Base-by-base conservation (phyloP, 331 rosid genomes). In the Pyracantha coccinea region DNA sequence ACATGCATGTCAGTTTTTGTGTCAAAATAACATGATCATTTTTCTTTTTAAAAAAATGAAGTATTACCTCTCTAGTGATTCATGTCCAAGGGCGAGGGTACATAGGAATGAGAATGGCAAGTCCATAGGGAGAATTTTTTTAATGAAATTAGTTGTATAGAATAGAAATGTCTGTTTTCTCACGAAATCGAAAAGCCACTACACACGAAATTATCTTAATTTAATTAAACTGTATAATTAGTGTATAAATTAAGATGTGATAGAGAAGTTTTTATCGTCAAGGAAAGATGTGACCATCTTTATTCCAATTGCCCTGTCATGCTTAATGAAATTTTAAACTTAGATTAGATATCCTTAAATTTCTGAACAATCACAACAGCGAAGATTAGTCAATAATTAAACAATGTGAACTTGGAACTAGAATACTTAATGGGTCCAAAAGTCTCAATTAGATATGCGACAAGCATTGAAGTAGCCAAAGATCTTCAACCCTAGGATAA, bases 401-500 rank as follows among this genome's bases (percentile, higher is more conserved):
- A 23, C 17, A 59, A 59, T 13, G 20, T 12, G 45, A 69, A 68
- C 58, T 24, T 24, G 65, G 20, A 27, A 16, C 72, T 50, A 17
- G 19, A 52, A 19, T 58, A 27, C 61, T n/a, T 20, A 23, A 64
- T 28, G 54, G 61, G 59, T 72, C 74, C 68, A 79, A 73, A 73
- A 58, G 14, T 31, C 44, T 58, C 45, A 79, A 55, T 16, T 16
- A 16, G 7, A 61, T 13, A 52, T 19, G 24, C 55, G 62, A 65
- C 68, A 25, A 52, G 61, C 35, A 23, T 41, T 7, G 23, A 27
- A 16, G 54, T 5, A 47, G 20, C 54, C 8, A 47, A 17, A 8
- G 1, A 50, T 1, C 44, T 24, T 71, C 64, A 17, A 12, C 65
- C 50, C 47, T 15, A 7, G 50, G 23, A 32, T 33, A 15, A 35